phyloP scores from a whole-genome alignment of 2,329 filamentous ascomycete genomes.

The Aspergillus sp. region DNA sequence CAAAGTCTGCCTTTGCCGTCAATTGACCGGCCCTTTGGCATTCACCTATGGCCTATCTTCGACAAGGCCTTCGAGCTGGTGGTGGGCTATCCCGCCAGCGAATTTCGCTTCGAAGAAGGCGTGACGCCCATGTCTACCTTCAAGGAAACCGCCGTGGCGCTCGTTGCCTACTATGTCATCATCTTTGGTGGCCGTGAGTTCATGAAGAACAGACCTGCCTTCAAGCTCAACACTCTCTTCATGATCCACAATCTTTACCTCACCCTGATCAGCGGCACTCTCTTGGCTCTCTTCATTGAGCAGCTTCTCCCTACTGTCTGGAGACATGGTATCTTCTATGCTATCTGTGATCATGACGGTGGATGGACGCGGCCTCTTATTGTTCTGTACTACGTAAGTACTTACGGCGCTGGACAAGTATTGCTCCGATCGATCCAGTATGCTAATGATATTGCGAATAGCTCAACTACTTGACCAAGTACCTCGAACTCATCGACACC shows the following conservation, averaged over 20 bases:
- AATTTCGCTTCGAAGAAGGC: conserved; percentile 81
- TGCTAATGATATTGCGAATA: conserved; percentile 41
- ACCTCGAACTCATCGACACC: conserved; percentile 91
- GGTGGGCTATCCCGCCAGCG: conserved; percentile 77
- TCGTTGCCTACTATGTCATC: conserved; percentile 86
- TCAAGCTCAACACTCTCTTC: conserved; percentile 87
- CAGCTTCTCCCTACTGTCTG: conserved; percentile 83
- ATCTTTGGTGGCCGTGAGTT: conserved; percentile 90
- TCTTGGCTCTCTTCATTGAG: conserved; percentile 85
- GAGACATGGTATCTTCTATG: conserved; percentile 79
- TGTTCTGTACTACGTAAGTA: conserved; percentile 90
- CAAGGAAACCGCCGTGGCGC: conserved; percentile 75
- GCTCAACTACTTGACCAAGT: conserved; percentile 98
- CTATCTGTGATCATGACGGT: conserved; percentile 75
- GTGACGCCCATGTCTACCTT: conserved; percentile 88
- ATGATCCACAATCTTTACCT: conserved; percentile 96
- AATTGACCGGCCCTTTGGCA: conserved; percentile 87
- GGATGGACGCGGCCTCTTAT: conserved; percentile 95
- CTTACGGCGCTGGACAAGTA: neutral
- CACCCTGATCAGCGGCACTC: conserved; percentile 76
- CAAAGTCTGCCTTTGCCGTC: conserved; percentile 67
- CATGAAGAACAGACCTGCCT: conserved; percentile 83
- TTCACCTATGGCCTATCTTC: conserved; percentile 93
- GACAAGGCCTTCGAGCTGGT: conserved; percentile 77
- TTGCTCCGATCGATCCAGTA: conserved; percentile 39